These are phyloP conservation scores for Sphagnum tenellum DNA, from an alignment of 225 moss, liverwort and hornwort genomes.

Conservation along the genomic window DNA sequence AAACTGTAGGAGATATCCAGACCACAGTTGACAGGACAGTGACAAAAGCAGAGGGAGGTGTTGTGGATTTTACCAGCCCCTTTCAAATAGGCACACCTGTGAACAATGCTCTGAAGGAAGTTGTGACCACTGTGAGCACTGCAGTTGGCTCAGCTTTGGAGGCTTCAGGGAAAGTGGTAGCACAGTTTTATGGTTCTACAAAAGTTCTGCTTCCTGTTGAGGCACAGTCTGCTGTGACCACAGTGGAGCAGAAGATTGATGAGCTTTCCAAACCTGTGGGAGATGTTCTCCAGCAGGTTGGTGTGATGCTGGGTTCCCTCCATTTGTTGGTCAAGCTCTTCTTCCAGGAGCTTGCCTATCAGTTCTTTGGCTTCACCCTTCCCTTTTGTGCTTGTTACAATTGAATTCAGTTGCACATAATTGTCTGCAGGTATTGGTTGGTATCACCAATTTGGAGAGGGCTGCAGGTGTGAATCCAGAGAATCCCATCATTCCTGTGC, in stretches of 20 bases:
- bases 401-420: too few relatives aligned
- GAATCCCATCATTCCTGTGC: constrained; percentile 61
- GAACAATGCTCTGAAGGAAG: constrained; percentile 71
- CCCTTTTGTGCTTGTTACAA: too few relatives aligned
- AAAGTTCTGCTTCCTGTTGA: constrained; percentile 51
- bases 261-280: constrained; percentile 51
- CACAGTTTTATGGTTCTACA: constrained; percentile 38
- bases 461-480: constrained; percentile 77
- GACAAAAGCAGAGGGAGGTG: constrained; percentile 30
- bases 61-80: constrained; percentile 43
- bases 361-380: too few relatives aligned
- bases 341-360: too few relatives aligned
- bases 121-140: constrained; percentile 51
- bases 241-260: constrained; percentile 55
- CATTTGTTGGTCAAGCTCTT: too few relatives aligned
- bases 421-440: constrained; percentile 48
- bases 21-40: constrained; percentile 35
- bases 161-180: constrained; percentile 33
- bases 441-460: constrained; percentile 50
- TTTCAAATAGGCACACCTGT: constrained; percentile 66
- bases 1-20: constrained; percentile 36
- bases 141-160: constrained; percentile 42
- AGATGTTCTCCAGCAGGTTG: constrained; percentile 63
- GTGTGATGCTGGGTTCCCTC: too few relatives aligned
- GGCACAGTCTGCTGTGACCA: constrained; percentile 36